These are phyloP conservation scores for Bodo saltans DNA, from an alignment of 78 protist species.

Conservation along the genomic window DNA sequence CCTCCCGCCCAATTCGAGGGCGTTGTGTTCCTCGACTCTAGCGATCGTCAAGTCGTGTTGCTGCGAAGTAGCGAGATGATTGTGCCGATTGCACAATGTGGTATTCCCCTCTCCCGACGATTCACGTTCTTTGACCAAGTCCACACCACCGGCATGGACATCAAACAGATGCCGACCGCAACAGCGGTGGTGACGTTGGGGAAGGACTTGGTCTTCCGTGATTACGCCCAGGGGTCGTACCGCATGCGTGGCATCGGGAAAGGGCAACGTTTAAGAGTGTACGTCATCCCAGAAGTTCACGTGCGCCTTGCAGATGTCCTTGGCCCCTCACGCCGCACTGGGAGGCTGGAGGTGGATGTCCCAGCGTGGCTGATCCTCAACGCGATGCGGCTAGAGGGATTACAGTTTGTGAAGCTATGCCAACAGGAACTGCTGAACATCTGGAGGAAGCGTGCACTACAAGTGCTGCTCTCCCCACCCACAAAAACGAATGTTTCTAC, in stretches of 20 bases:
- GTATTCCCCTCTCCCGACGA: constrained; percentile 34
- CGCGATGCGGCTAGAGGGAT: constrained; percentile 20
- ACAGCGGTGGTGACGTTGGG: constrained; percentile 68
- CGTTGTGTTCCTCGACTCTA: constrained; percentile 54
- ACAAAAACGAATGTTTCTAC: no score
- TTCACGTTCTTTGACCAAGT: constrained; percentile 78
- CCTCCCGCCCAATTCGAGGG: constrained; percentile 36
- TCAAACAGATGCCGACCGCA: constrained; percentile 63
- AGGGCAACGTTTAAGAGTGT: constrained; percentile 57
- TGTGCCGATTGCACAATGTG: constrained; percentile 58
- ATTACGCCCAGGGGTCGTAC: constrained; percentile 73
- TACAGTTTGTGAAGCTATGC: constrained; percentile 42
- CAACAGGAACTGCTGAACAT: constrained; percentile 31
- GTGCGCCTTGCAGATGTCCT: not conserved
- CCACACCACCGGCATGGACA: constrained; percentile 80
- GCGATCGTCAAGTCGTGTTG: constrained; percentile 51
- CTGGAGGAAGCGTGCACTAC: constrained; percentile 32
- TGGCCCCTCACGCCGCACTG: not conserved
- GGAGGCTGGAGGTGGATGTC: constrained; percentile 13
- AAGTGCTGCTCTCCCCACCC: no score
- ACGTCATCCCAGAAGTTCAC: constrained; percentile 50
- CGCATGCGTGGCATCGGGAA: constrained; percentile 77
- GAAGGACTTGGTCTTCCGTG: constrained; percentile 80
- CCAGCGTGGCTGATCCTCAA: constrained; percentile 51
- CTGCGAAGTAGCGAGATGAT: not conserved